Conservation (phyloP, 2,329 filamentous ascomycete species). For the Diplocarpon mali region DNA sequence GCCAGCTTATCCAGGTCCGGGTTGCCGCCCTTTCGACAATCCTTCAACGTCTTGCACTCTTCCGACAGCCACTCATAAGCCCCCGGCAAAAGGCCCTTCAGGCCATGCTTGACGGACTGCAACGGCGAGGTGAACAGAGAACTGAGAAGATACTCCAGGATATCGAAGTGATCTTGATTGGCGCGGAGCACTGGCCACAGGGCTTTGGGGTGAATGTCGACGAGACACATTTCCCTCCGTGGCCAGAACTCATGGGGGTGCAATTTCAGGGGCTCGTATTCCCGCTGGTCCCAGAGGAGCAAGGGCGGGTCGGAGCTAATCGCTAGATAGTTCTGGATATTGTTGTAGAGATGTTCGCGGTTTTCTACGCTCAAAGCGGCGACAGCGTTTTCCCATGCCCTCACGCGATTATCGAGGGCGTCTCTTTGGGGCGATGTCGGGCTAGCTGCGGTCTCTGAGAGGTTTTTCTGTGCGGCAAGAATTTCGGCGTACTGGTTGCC, state of each 20-base stretch:
- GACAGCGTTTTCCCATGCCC: neutral
- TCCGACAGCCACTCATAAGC: conserved; percentile 42
- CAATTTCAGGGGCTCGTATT: conserved; percentile 56
- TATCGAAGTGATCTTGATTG: conserved; percentile 31
- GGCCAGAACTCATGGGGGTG: conserved; percentile 56
- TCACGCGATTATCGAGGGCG: neutral
- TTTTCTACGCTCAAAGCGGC: neutral
- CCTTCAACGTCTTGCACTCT: conserved; percentile 37
- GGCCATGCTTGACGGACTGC: conserved; percentile 31
- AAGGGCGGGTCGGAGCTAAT: conserved; percentile 38
- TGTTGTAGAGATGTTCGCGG: neutral
- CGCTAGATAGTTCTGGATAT: conserved; percentile 20
- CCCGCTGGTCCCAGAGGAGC: conserved; percentile 58
- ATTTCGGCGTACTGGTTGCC: neutral
- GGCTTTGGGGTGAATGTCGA: conserved; percentile 56
- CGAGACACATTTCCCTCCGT: conserved; percentile 40
- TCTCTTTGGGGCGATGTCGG: neutral
- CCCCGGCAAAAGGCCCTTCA: conserved; percentile 48
- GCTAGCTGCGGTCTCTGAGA: too few relatives aligned
- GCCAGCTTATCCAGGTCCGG: conserved; percentile 31
- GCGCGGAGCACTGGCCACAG: conserved; percentile 37
- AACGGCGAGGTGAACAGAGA: conserved; percentile 30
- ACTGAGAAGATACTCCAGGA: conserved; percentile 41
- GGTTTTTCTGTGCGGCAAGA: neutral
- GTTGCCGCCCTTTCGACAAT: conserved; percentile 37